Percentiles rank a stretch among this genome's conserved stretches.
phyloP scores from a whole-genome alignment of 2,329 filamentous ascomycete genomes.

The Paraphaeosphaeria sporulosa region DNA sequence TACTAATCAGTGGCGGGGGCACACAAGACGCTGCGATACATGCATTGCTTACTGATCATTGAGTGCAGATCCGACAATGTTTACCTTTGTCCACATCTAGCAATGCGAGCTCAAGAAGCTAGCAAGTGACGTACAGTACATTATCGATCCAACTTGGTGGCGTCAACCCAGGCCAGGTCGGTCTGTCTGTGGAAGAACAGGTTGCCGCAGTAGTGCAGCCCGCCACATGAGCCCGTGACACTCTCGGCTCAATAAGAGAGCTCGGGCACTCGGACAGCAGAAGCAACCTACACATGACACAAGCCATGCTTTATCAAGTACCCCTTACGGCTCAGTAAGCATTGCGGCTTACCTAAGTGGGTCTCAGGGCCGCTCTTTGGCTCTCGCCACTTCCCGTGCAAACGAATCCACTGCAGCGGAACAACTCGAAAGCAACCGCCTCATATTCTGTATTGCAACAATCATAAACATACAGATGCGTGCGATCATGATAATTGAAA shows the following conservation, averaged over 20 bases:
- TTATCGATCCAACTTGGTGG: no score
- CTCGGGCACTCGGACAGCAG: background rate
- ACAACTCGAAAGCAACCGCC: background rate
- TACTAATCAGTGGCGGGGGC: no score
- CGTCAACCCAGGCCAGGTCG: background rate
- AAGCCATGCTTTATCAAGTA: background rate
- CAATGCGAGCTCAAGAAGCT: no score
- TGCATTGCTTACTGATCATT: background rate
- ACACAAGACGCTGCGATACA: no score
- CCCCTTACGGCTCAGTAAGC: background rate
- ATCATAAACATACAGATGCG: background rate
- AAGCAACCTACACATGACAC: background rate
- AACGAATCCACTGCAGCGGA: background rate
- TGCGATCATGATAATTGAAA: background rate
- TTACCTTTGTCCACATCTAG: no score
- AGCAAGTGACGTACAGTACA: no score
- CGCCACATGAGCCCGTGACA: background rate
- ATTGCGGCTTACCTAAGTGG: background rate
- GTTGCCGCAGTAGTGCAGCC: background rate
- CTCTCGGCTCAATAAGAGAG: no score
- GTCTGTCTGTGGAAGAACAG: background rate
- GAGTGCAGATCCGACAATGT: background rate
- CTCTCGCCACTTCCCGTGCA: background rate
- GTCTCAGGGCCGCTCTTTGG: background rate
- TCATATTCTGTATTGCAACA: conserved; percentile 2